A percentile compares a stretch with the other conserved stretches of the same genome.
phyloP scores from a whole-genome alignment of 1,139 yeast genomes.

The Geotrichum australiense region DNA sequence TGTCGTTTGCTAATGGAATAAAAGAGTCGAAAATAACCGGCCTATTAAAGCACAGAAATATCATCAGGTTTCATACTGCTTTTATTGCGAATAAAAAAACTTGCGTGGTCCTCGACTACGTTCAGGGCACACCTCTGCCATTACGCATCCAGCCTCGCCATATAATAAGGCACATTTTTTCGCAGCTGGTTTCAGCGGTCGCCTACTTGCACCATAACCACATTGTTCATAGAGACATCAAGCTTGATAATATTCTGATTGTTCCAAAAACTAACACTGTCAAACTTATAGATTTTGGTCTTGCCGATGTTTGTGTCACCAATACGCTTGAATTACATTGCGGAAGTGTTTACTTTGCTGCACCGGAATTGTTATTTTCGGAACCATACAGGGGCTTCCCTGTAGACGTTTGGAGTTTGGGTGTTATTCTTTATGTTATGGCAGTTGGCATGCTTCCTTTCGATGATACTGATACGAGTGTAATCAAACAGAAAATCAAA shows the following conservation, averaged over 20 bases:
- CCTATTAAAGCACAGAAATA: conserved; percentile 58
- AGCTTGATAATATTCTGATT: conserved; percentile 56
- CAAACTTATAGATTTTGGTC: conserved; percentile 85
- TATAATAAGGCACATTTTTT: not conserved
- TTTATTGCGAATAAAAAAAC: conserved; percentile 93
- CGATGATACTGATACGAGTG: not conserved
- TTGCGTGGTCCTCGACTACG: conserved; percentile 87
- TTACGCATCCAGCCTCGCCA: conserved; percentile 35
- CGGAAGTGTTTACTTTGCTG: conserved; percentile 8
- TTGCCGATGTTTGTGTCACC: conserved; percentile 86
- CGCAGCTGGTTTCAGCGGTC: conserved; percentile 61
- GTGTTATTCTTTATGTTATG: conserved; percentile 16
- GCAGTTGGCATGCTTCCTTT: conserved; percentile 2
- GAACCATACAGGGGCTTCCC: conserved; percentile 8
- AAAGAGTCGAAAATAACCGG: conserved; percentile 1
- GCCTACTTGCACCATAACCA: conserved; percentile 85
- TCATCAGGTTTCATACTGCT: conserved; percentile 80
- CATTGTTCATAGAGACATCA: conserved; percentile 62
- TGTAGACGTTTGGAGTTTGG: conserved; percentile 19
- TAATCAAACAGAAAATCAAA: not conserved
- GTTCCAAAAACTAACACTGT: conserved; percentile 74
- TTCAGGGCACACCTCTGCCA: conserved; percentile 89
- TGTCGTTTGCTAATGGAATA: conserved; percentile 59
- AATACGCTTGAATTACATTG: conserved; percentile 4
- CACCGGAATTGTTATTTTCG: conserved; percentile 15